Conservation (phyloP, 345 rosid species). For the Syzygium aromaticum region DNA sequence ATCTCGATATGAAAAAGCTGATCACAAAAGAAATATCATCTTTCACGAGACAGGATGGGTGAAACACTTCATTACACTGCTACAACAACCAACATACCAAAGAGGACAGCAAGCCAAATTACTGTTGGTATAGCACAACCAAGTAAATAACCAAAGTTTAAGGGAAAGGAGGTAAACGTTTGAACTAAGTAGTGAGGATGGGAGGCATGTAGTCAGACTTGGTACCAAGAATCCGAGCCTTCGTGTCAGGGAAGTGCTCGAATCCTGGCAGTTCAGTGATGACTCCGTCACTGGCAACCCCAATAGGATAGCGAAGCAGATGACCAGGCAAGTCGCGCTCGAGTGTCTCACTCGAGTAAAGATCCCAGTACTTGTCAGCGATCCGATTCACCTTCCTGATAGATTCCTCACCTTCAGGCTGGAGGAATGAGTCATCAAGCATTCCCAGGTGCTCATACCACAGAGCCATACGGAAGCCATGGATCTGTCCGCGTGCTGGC, state of each 20-base stretch:
- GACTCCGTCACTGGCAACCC: conserved; percentile 49
- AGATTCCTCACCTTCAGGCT: conserved; percentile 64
- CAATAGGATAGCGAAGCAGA: conserved; percentile 81
- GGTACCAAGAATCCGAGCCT: conserved; percentile 75
- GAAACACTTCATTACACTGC: neutral
- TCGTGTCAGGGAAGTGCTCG: conserved; percentile 83
- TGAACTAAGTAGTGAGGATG: conserved; percentile 66
- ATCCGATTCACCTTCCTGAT: conserved; percentile 61
- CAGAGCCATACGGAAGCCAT: conserved; percentile 89
- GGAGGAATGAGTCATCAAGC: conserved; percentile 72
- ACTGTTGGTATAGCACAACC: neutral
- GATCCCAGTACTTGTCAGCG: conserved; percentile 90
- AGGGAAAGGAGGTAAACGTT: neutral
- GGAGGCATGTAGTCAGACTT: conserved; percentile 95
- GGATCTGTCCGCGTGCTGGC: conserved; percentile 90
- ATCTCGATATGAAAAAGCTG: neutral
- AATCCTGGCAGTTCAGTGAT: conserved; percentile 64
- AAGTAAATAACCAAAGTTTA: conserved; percentile 7
- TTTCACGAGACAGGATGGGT: neutral
- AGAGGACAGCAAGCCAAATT: neutral
- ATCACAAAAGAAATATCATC: neutral
- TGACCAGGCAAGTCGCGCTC: conserved; percentile 88
- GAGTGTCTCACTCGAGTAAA: conserved; percentile 65
- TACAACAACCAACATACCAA: neutral
- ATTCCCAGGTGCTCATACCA: conserved; percentile 98